phyloP scores from a whole-genome alignment of 2,329 filamentous ascomycete species.

The Hypocreales sp. region DNA sequence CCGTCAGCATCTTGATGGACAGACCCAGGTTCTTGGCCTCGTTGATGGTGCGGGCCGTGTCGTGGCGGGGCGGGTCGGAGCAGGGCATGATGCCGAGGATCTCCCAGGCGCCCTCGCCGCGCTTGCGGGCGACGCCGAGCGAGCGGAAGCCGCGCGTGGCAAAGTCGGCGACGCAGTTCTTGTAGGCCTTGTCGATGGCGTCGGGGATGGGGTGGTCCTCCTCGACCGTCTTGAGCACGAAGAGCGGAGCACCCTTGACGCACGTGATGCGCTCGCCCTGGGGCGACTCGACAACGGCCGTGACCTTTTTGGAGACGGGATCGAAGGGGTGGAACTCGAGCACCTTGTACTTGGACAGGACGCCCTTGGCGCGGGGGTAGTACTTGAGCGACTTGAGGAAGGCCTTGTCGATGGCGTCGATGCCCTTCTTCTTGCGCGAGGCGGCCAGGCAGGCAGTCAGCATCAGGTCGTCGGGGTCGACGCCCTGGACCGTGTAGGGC shows the following conservation, averaged over 20 bases:
- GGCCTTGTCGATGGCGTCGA: slow-evolving; percentile 88
- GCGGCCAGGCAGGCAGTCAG: slow-evolving; percentile 80
- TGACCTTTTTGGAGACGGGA: slow-evolving; percentile 86
- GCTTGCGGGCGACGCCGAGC: slow-evolving; percentile 83
- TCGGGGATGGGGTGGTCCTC: slow-evolving; percentile 69
- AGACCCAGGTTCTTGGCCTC: slow-evolving; percentile 79
- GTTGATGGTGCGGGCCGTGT: slow-evolving; percentile 79
- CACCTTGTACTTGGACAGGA: slow-evolving; percentile 71
- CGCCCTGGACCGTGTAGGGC: slow-evolving; percentile 68
- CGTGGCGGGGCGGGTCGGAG: slow-evolving; percentile 79
- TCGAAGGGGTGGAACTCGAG: slow-evolving; percentile 80
- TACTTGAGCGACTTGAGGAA: slow-evolving; percentile 74
- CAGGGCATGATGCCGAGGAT: slow-evolving; percentile 93
- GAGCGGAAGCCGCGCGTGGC: slow-evolving; percentile 88
- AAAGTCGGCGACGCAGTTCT: slow-evolving; percentile 85
- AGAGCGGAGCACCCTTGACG: slow-evolving; percentile 81
- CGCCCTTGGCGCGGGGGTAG: slow-evolving; percentile 70
- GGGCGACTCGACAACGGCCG: slow-evolving; percentile 67
- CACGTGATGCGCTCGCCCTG: slow-evolving; percentile 74
- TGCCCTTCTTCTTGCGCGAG: slow-evolving; percentile 89
- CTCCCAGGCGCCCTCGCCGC: slow-evolving; percentile 68
- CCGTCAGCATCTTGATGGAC: slow-evolving; percentile 92
- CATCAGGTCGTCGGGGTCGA: slow-evolving; percentile 81
- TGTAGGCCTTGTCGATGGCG: slow-evolving; percentile 67
- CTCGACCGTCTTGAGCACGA: slow-evolving; percentile 76